phyloP scores from a whole-genome alignment of 2,329 filamentous ascomycete genomes.

The Kalmusia sp. region DNA sequence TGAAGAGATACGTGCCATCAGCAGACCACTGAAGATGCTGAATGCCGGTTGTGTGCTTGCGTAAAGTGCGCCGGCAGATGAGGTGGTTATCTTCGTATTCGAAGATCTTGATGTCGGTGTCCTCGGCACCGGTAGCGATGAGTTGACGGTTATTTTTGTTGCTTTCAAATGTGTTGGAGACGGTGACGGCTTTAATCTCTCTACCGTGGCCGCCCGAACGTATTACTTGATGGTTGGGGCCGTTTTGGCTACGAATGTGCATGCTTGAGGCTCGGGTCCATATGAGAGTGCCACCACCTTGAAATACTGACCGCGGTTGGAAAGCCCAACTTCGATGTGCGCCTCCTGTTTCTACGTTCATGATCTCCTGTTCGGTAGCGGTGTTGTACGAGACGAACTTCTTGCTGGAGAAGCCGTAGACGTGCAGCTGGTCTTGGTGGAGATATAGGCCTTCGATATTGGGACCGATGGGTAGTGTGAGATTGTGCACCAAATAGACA shows the following conservation, averaged over 20 bases:
- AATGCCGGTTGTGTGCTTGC: constrained; percentile 82
- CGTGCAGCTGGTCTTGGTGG: constrained; percentile 60
- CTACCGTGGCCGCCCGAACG: constrained; percentile 81
- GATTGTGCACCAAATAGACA: constrained; percentile 67
- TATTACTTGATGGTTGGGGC: constrained; percentile 57
- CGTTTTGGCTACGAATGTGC: constrained; percentile 50
- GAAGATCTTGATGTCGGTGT: constrained; percentile 80
- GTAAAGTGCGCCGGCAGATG: constrained; percentile 68
- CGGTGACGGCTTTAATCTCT: constrained; percentile 75
- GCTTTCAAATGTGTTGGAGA: constrained; percentile 39
- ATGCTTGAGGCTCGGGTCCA: constrained; percentile 75
- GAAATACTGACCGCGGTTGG: constrained; percentile 24
- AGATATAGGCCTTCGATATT: constrained; percentile 79
- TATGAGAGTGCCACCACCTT: constrained; percentile 63
- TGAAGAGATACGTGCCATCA: constrained; percentile 75
- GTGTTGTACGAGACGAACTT: constrained; percentile 85
- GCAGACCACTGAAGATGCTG: constrained; percentile 79
- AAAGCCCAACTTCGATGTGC: constrained; percentile 80
- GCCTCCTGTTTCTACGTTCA: constrained; percentile 81
- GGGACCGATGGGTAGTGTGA: constrained; percentile 73
- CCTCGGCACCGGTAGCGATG: constrained; percentile 73
- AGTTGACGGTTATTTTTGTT: constrained; percentile 38
- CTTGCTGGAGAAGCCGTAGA: constrained; percentile 83
- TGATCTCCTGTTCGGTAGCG: constrained; percentile 71
- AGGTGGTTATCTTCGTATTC: constrained; percentile 46